Base-by-base conservation (phyloP, 129 eudicot species). In the Saposhnikovia divaricata region DNA sequence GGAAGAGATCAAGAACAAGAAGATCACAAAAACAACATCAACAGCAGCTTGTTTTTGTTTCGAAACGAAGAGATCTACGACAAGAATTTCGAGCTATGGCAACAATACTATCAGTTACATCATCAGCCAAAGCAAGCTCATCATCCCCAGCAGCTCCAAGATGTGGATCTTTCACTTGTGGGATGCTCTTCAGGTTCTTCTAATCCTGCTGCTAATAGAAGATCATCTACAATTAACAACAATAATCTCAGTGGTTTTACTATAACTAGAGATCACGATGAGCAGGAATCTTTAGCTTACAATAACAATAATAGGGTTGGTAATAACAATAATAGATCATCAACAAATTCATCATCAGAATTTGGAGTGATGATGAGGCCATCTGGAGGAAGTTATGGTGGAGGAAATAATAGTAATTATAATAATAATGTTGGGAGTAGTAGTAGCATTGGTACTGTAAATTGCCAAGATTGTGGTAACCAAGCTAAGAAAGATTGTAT, bases 21-120 rank as follows among this genome's bases (percentile, higher is more conserved):
- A 47, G 28, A 68, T 12, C 73, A 68, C 73, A 68, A 73, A 16
- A 43, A 23, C 21, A 13, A 10, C 55, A 44, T 4, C 12, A 45
- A 31, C 39, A 72, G 39, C 81, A 42, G 75, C 34, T 87, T 92
- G 76, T 85, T 80, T 79, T 66, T 87, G 65, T 90, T 85, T 85
- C 87, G 87, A 70, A 90, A 90, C 90, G 83, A 87, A 27, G 97
- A 88, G 97, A 93, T 91, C 97, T 89, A 89, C 85, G 85, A 71
- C 87, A 91, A 88, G 82, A 85, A 93, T 72, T 93, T 93, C n/a
- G 93, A 93, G 85, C 78, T 89, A 79, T 79, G 81, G 81, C 81
- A 79, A 68, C 81, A 79, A 31, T 79, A 66, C n/a, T 79, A 79
- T 31, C 81, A 79, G 18, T 19, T 79, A 5, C 81, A 78, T 44